Base-by-base conservation (phyloP, 257 asterid species). In the Penstemon eatonii region DNA sequence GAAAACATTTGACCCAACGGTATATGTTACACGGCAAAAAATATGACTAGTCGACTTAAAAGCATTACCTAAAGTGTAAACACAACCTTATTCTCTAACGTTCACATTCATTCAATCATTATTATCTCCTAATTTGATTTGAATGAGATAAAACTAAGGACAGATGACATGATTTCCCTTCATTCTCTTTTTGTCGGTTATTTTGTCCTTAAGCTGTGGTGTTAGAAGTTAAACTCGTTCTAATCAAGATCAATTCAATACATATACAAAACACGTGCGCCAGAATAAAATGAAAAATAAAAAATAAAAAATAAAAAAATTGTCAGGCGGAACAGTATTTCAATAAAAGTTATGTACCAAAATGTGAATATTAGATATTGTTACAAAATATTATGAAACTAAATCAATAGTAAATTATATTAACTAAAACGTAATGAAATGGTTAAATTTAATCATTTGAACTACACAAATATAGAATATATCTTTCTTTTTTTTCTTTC, bases 1-100 rank as follows among this genome's bases (percentile, higher is more conserved):
- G 53, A 60, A 61, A 67, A 37, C 52, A 12, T 62, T 68, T 67
- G 70, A 74, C 74, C 33, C 53, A 43, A 3, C 3, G 19, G 69
- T 66, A 67, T 11, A 59, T 45, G 18, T 55, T 25, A 25, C 33
- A 25, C 33, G 33, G 33, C 33, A 25, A 11, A n/a, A 11, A 36
- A 4, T 9, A 46, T 40, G 62, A 62, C 65, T 69, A 42, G 77
- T 73, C 77, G 41, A 61, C 64, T 62, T 62, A 47, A 46, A 58
- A 18, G 3, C 52, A 42, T 5, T 43, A 47, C 38, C 10, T 58
- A 7, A 63, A 10, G 8, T 37, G 40, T 33, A 9, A 18, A 59
- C 55, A 38, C 72, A 59, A 65, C 38, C 47, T 52, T 73, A 50
- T 43, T n/a, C 13, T 19, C 36, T 41, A 43, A 52, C 11, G n/a